Base-by-base conservation (phyloP, 2,329 filamentous ascomycete genomes). In the Chaetomiaceae sp. region DNA sequence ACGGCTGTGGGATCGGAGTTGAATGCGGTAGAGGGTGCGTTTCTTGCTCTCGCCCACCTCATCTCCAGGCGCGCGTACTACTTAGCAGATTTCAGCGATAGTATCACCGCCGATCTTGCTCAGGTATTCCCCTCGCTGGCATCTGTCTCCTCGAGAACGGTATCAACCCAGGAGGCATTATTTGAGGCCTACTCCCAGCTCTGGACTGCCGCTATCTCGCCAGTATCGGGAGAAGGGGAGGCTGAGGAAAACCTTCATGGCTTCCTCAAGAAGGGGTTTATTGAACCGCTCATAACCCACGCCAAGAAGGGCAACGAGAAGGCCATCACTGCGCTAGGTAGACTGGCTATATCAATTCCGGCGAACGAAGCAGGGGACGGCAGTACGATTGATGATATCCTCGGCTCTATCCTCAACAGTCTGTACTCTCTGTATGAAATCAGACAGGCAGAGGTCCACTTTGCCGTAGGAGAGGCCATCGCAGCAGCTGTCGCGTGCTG, bases 391-490 rank as follows among this genome's bases (percentile, higher is more conserved):
- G 62, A 63, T 1, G 70, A 68, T 11, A 58, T 69, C 1, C 67
- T 87, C 1, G 71, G 71, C 2, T 71, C 76, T 9, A 79, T 95
- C 5, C 70, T 90, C 11, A 76, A 82, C 10, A 82, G 81, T 25
- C 73, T 97, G 0, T 88, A 91, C 65, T 78, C 78, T 9, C 75
- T 97, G 3, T 87, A 95, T 62, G 90, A 96, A 65, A 82, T 94
- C 38, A 89, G 89, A 61, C 86, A 90, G 61, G 82, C 88, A 0
- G 92, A 97, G 67, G 80, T 91, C 1, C 92, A 96, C 57, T 96
- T 99, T 66, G 82, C 90, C 0, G 84, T 95, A 25, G 94, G 94
- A 13, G 91, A 96, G 66, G 90, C 94, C 11, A 79, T 97, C 48
- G 86, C 87, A 42, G 87, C 87, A 42, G 81, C 87, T 6, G 80